Conservation (phyloP, 1,284 basidiomycete species). For the Pascua sp. region DNA sequence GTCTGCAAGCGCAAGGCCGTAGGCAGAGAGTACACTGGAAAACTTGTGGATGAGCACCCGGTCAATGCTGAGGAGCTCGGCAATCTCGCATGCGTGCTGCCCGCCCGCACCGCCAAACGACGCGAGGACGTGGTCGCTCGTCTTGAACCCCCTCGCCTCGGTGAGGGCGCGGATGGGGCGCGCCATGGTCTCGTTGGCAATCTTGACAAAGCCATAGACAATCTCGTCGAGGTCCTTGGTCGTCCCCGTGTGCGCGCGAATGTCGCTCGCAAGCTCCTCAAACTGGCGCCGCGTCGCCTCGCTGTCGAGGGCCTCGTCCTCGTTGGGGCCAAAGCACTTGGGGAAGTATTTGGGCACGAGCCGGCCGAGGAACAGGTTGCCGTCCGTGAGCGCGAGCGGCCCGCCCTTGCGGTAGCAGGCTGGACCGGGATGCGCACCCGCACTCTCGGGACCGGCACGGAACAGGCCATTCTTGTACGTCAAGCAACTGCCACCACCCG, state of each 20-base stretch:
- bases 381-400: conserved; percentile 79
- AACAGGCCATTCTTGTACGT: conserved; percentile 77
- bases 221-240: conserved; percentile 75
- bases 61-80: conserved; percentile 66
- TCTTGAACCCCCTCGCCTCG: conserved; percentile 82
- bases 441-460: conserved; percentile 70
- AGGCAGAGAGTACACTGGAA: conserved; percentile 82
- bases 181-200: conserved; percentile 92
- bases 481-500: conserved; percentile 79
- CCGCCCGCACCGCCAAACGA: conserved; percentile 90
- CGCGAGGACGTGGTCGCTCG: conserved; percentile 76
- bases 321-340: conserved; percentile 80
- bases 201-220: conserved; percentile 73
- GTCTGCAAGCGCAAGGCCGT: conserved; percentile 83
- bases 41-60: conserved; percentile 81
- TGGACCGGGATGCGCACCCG: conserved; percentile 79
- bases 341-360: conserved; percentile 80
- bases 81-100: conserved; percentile 87
- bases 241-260: conserved; percentile 62
- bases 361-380: conserved; percentile 76
- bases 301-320: conserved; percentile 74
- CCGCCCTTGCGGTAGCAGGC: conserved; percentile 81
- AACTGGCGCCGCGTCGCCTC: conserved; percentile 65
- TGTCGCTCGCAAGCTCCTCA: conserved; percentile 61
- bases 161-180: conserved; percentile 87